Conservation (phyloP, 805 yeast genomes). For the Peterozyma toletana region DNA sequence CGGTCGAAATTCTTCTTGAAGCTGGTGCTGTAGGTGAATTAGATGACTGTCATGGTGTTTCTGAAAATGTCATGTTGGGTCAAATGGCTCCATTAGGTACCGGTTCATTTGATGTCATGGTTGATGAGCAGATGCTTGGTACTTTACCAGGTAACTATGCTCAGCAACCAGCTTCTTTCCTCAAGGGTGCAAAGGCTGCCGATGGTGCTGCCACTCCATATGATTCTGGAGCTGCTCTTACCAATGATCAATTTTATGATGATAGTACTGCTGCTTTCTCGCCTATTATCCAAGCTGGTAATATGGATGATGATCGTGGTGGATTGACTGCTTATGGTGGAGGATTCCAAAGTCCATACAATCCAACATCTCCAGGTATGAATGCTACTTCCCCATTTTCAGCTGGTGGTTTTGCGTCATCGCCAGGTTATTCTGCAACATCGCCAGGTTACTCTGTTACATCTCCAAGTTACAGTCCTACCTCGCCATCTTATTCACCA, state of each 20-base stretch:
- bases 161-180: conserved; percentile 28
- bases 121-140: conserved; percentile 82
- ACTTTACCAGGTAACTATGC: conserved; percentile 46
- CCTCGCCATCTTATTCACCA: conserved; percentile 57
- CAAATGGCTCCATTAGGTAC: conserved; percentile 99
- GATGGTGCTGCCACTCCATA: conserved; percentile 93
- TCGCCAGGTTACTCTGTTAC: conserved; percentile 70
- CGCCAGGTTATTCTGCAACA: conserved; percentile 41
- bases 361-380: conserved; percentile 29
- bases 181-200: conserved; percentile 32
- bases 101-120: conserved; percentile 93
- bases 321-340: conserved; percentile 90
- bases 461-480: conserved; percentile 65
- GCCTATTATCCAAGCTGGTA: conserved; percentile 84
- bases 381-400: conserved; percentile 56
- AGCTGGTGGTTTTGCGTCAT: conserved; percentile 47
- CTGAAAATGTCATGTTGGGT: conserved; percentile 95
- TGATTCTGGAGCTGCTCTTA: conserved; percentile 56
- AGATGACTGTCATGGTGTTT: conserved; percentile 97
- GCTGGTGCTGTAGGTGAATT: conserved; percentile 98
- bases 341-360: conserved; percentile 31
- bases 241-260: conserved; percentile 34
- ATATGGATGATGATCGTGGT: conserved; percentile 60
- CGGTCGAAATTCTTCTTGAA: conserved; percentile 94
- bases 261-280: conserved; percentile 78